Evolutionary conservation across 2,329 filamentous ascomycete species (phyloP), one percentile per base, ranked within the genome.

Genomic region (Apiospora saccharicola): DNA sequence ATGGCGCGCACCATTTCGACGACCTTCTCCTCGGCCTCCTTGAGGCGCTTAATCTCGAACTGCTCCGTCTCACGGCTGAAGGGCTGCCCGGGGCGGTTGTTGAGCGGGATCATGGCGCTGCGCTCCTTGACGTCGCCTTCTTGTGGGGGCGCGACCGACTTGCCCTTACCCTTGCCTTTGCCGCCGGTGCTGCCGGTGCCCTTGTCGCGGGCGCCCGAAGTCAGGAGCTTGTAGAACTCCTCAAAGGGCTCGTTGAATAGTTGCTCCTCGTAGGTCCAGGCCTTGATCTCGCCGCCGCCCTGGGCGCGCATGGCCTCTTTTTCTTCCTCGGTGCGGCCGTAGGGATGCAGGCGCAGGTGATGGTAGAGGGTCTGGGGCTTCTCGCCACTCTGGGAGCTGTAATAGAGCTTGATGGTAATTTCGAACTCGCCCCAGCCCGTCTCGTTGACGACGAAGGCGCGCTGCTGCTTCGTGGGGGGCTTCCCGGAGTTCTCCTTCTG

Each of bases 371-470:
- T 97, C 83, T 98, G 94, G 5, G 96, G 94, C 83, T 99, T 99
- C 86, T 99, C 96, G 78, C 90, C 91, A 49, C 92, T 93, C 80
- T 97, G 93, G 71, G 93, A 91, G 71, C 94, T 91, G 83, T 98
- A 99, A 85, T 97, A 97, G 64, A 99, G 88, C 80, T 98, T 95
- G 80, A 99, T 93, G 75, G 95, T 94, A 79, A 99, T 97, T 81
- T 96, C 94, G 85, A 99, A 99, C 84, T 98, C 96, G 79, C 96
- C 96, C 94, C 97, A 99, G 68, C 96, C 96, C 0, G 96, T 98
- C 83, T 98, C 96, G 74, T 90, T 90, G 74, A 98, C 93, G 79
- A 94, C 87, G 79, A 98, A 99, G 14, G 73, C 78, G 53, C 72
- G 74, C 53, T 78, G 77, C 86, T 95, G 79, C 74, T 89, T 88